A percentile compares a stretch with the other conserved stretches of the same genome.
Evolutionary conservation across 2,329 filamentous ascomycete species (phyloP).

Genomic region (Clarireedia monteithiana): DNA sequence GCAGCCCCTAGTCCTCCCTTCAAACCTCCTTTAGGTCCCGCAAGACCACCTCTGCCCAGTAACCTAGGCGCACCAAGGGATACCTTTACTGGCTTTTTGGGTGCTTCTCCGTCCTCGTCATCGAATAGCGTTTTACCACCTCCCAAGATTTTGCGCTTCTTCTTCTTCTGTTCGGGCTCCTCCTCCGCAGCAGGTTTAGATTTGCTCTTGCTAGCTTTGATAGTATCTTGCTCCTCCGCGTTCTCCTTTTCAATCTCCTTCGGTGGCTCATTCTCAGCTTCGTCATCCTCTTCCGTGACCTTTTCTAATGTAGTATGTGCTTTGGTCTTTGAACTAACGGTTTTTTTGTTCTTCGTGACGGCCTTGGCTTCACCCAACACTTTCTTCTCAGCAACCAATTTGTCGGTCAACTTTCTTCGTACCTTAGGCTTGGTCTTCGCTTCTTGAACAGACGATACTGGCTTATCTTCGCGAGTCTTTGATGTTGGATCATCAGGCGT

Average conservation of each 20-base stretch:
- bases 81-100: constrained; percentile 31
- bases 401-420: constrained; percentile 19
- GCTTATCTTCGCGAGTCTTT: not conserved
- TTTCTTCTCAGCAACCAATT: constrained; percentile 31
- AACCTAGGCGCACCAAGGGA: constrained; percentile 25
- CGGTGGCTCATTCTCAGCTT: constrained; percentile 24
- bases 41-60: constrained; percentile 26
- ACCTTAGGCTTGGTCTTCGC: constrained; percentile 14
- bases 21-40: constrained; percentile 19
- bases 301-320: constrained; percentile 31
- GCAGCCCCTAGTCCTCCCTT: constrained; percentile 21
- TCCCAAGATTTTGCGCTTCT: constrained; percentile 68
- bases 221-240: constrained; percentile 2
- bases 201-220: constrained; percentile 15
- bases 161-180: constrained; percentile 35
- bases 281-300: constrained; percentile 32
- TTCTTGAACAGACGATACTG: constrained; percentile 3
- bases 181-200: constrained; percentile 6
- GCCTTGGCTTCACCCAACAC: constrained; percentile 36
- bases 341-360: constrained; percentile 23
- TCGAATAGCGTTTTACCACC: constrained; percentile 63
- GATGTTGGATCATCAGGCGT: not conserved
- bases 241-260: constrained; percentile 25
- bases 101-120: constrained; percentile 52
- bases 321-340: constrained; percentile 26